phyloP scores from a whole-genome alignment of 164 flowering plant genomes.

The Chimonanthus salicifolius region DNA sequence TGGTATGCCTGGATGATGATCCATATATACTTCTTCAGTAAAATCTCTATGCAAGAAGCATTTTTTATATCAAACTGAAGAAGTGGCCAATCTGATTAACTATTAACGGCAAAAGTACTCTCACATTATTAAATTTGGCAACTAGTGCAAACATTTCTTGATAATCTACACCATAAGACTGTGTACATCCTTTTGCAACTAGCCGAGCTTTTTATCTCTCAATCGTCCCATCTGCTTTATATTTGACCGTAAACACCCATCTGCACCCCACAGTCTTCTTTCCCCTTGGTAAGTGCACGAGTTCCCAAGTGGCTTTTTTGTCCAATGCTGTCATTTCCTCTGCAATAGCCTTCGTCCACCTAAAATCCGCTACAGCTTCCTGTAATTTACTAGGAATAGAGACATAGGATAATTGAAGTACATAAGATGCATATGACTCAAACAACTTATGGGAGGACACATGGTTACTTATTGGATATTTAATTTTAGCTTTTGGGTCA shows the following conservation, averaged over 20 bases:
- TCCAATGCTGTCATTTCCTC: neutral
- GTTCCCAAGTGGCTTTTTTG: neutral
- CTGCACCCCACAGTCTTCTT: neutral
- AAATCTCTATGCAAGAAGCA: too few relatives aligned
- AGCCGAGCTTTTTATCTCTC: neutral
- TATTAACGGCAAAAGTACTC: too few relatives aligned
- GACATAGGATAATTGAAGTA: neutral
- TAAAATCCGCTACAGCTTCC: neutral
- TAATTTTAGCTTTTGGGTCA: neutral
- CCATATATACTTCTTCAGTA: too few relatives aligned
- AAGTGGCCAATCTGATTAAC: too few relatives aligned
- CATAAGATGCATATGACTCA: neutral
- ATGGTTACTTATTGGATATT: neutral
- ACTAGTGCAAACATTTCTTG: too few relatives aligned
- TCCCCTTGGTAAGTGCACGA: neutral
- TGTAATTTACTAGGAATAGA: neutral
- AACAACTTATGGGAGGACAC: neutral
- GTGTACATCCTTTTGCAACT: too few relatives aligned
- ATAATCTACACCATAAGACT: too few relatives aligned
- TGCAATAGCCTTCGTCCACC: neutral
- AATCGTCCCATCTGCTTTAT: neutral
- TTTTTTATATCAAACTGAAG: too few relatives aligned
- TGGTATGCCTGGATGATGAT: too few relatives aligned
- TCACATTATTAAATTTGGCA: too few relatives aligned
- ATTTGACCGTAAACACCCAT: neutral